Percentiles rank a stretch among this genome's conserved stretches.
These are phyloP conservation scores for Starmerella vaccinii DNA, from an alignment of 805 yeast genomes.

Conservation along the genomic window DNA sequence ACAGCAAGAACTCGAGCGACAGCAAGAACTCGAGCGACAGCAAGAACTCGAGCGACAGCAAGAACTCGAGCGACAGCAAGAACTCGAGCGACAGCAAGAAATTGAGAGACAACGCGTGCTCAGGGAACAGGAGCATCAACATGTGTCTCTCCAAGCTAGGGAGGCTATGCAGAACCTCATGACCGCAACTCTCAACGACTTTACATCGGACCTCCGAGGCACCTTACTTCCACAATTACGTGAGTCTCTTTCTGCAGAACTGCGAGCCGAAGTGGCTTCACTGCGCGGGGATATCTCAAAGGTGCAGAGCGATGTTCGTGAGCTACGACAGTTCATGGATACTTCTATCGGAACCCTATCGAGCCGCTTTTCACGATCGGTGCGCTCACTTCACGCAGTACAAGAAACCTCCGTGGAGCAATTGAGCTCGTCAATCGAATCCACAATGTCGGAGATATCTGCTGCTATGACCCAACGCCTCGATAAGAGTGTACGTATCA, in stretches of 20 bases:
- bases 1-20: neutral
- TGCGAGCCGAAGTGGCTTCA: neutral
- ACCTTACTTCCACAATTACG: too few species aligned
- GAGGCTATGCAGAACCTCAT: too few species aligned
- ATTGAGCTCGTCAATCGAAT: neutral
- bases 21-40: neutral
- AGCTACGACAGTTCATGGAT: neutral
- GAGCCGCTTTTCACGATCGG: neutral
- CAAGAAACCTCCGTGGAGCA: neutral
- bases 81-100: too few species aligned
- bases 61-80: neutral
- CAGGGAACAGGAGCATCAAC: too few species aligned
- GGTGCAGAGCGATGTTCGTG: neutral
- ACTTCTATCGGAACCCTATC: neutral
- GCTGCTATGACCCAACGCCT: neutral
- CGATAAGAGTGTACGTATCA: neutral
- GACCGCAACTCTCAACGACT: neutral
- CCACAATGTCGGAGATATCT: neutral
- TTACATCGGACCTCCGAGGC: neutral
- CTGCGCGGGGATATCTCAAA: neutral
- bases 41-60: neutral
- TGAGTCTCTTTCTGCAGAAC: neutral
- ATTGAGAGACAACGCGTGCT: too few species aligned
- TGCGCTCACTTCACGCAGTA: neutral
- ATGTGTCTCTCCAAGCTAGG: too few species aligned